Evolutionary conservation across 352 stramenopile species (phyloP), one percentile per base, ranked within the genome.

Genomic region (Globisporangium sylvaticum): DNA sequence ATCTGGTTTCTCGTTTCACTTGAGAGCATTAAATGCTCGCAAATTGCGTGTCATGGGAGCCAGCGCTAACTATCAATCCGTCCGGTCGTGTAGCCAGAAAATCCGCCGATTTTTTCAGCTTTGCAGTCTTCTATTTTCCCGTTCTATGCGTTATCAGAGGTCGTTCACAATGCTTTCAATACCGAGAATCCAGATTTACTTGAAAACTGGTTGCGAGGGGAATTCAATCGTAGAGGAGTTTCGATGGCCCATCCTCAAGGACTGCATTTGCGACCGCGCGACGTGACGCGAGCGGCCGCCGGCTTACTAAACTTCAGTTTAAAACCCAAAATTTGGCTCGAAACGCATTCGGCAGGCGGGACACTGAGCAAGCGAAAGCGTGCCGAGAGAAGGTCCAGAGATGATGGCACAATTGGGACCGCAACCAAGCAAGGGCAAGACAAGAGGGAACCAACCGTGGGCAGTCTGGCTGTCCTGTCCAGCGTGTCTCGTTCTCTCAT

Each of bases 401-500:
- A 44, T 44, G 37, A 44, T 44, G 37, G 37, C 34, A 42, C 34
- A 42, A 42, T 42, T 42, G 34, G 34, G 12, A 42, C 34, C 34
- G 37, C 37, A 44, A 44, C 37, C 37, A 39, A 39, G 32, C 12
- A 39, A 39, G 32, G 32, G 32, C 32, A 39, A 39, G 32, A 12
- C 32, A 39, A 39, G 32, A 39, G 32, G 32, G 32, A 39, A 44
- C 10, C 37, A 44, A 44, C 12, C 37, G 10, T 18, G 3, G 37
- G 31, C 31, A 34, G 15, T 27, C 8, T 27, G 39, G 27, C 24
- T 44, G 25, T 64, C 54, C 37, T 25, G 29, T 39, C 32, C 32
- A 20, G 25, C 25, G 14, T 58, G 24, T 62, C 57, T 62, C 57
- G 48, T 31, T 62, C 32, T 62, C 32, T 39, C 32, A 39, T 39